Evolutionary conservation across 1,139 yeast genomes (phyloP).

Genomic region (Saccharomyces hybrid): DNA sequence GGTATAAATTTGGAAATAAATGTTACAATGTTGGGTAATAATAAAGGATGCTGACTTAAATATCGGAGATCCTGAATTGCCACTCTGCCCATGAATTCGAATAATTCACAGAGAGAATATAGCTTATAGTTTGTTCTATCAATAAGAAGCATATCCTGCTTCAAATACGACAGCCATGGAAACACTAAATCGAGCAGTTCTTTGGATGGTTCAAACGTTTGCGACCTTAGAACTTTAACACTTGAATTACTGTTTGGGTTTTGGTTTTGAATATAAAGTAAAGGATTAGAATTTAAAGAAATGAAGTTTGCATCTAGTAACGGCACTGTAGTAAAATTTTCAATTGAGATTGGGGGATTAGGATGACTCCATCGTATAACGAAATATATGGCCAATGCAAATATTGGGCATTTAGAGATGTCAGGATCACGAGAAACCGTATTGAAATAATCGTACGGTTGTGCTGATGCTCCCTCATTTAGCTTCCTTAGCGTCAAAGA

Average conservation of each 20-base stretch:
- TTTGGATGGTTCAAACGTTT: slow-evolving; percentile 19
- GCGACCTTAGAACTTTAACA: slow-evolving; percentile 16
- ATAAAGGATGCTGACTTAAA: slow-evolving; percentile 16
- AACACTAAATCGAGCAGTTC: slow-evolving; percentile 22
- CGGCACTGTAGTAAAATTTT: slow-evolving; percentile 16
- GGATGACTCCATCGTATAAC: slow-evolving; percentile 27
- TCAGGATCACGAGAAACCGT: slow-evolving; percentile 29
- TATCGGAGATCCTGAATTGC: slow-evolving; percentile 29
- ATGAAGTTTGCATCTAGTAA: slow-evolving; percentile 20
- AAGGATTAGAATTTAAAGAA: slow-evolving; percentile 14
- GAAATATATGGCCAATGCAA: slow-evolving; percentile 28
- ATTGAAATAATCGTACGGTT: slow-evolving; percentile 29
- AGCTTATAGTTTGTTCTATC: slow-evolving; percentile 30
- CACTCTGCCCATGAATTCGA: slow-evolving; percentile 27
- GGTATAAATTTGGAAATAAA: slow-evolving; percentile 25
- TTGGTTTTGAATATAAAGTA: slow-evolving; percentile 7
- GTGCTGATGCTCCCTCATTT: slow-evolving; percentile 22
- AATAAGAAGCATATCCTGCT: slow-evolving; percentile 21
- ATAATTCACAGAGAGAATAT: slow-evolving; percentile 28
- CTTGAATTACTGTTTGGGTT: slow-evolving; percentile 9
- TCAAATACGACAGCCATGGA: slow-evolving; percentile 28
- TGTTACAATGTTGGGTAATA: slow-evolving; percentile 23
- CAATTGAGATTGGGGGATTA: slow-evolving; percentile 20
- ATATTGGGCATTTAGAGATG: slow-evolving; percentile 30
- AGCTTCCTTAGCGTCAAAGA: slow-evolving; percentile 30